phyloP scores from a whole-genome alignment of 306 rosid genomes.

The Macrotyloma uniflorum region DNA sequence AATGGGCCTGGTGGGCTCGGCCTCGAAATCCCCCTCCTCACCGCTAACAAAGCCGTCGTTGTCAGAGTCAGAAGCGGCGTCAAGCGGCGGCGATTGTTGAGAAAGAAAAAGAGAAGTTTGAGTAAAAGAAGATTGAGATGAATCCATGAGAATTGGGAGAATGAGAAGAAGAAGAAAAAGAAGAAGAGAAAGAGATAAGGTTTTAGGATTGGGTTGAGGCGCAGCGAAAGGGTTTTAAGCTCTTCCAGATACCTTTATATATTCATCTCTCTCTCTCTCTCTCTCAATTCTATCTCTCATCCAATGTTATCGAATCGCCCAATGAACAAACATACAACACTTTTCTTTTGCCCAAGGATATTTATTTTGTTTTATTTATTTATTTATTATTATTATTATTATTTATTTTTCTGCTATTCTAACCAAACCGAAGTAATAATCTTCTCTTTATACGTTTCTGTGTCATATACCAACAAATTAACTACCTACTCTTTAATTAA shows the following conservation, averaged over 20 bases:
- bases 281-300: neutral
- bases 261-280: neutral
- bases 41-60: slow-evolving; percentile 71
- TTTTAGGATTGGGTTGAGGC: slow-evolving; percentile 23
- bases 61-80: slow-evolving; percentile 50
- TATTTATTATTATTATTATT: too few relatives aligned
- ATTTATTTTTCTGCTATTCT: too few relatives aligned
- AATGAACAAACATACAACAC: neutral
- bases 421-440: too few relatives aligned
- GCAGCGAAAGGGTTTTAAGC: slow-evolving; percentile 27
- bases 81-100: slow-evolving; percentile 34
- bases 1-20: slow-evolving; percentile 43
- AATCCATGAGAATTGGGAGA: slow-evolving; percentile 44
- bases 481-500: too few relatives aligned
- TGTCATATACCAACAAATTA: too few relatives aligned
- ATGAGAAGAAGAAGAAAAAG: neutral
- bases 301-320: neutral
- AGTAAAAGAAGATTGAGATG: slow-evolving; percentile 13
- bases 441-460: too few relatives aligned
- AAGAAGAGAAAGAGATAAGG: slow-evolving; percentile 35
- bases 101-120: slow-evolving; percentile 24
- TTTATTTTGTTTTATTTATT: neutral
- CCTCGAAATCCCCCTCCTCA: slow-evolving; percentile 59
- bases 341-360: neutral
- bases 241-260: neutral